phyloP scores from a whole-genome alignment of 805 yeast genomes.

The Babjeviella inositovora region DNA sequence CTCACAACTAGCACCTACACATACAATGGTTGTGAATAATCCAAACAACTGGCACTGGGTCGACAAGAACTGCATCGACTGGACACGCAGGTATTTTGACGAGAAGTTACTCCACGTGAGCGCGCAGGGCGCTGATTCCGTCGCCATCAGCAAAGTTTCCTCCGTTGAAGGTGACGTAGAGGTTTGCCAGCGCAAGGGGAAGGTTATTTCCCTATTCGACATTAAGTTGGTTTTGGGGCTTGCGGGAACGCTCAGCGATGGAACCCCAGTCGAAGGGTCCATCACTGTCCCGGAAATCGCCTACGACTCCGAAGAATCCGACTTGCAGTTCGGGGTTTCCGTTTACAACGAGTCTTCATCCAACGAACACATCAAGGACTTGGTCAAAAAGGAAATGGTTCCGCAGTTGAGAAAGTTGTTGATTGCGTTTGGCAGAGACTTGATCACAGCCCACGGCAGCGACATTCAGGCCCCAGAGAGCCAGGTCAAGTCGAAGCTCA shows the following conservation, averaged over 20 bases:
- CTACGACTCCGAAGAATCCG: constrained; percentile 77
- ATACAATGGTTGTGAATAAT: constrained; percentile 77
- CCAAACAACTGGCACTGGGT: constrained; percentile 99
- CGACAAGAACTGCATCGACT: constrained; percentile 86
- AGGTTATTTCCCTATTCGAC: constrained; percentile 84
- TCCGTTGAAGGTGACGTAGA: constrained; percentile 90
- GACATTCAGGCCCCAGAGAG: constrained; percentile 76
- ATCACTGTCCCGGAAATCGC: constrained; percentile 85
- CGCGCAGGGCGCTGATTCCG: constrained; percentile 14
- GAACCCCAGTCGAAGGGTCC: constrained; percentile 34
- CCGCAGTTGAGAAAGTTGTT: constrained; percentile 56
- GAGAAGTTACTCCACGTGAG: constrained; percentile 37
- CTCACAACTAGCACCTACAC: no score
- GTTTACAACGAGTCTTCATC: constrained; percentile 35
- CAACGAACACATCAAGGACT: constrained; percentile 24
- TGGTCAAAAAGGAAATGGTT: constrained; percentile 32
- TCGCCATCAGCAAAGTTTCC: constrained; percentile 25
- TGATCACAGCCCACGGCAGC: constrained; percentile 60
- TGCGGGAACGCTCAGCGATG: constrained; percentile 20
- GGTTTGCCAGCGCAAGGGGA: constrained; percentile 93
- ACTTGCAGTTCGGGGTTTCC: constrained; percentile 69
- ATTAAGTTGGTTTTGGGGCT: constrained; percentile 49
- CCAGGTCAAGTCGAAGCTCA: constrained; percentile 40
- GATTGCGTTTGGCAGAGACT: constrained; percentile 57
- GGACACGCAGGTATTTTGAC: constrained; percentile 72